phyloP scores from a whole-genome alignment of 2,329 filamentous ascomycete species.

The Exophiala sp. region DNA sequence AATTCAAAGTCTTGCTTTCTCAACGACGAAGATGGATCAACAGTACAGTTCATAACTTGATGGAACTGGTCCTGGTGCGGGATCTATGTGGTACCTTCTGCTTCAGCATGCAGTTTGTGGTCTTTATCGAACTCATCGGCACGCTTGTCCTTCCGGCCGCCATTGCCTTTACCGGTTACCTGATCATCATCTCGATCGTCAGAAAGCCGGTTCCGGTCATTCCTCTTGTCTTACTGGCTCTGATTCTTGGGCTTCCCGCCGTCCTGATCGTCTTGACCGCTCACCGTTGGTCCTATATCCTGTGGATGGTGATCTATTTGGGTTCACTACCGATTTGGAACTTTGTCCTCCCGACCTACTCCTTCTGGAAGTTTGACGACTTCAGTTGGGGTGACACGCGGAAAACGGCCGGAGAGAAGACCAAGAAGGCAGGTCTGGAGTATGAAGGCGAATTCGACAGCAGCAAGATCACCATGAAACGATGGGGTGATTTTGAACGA shows the following conservation, averaged over 20 bases:
- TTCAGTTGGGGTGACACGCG: slow-evolving; percentile 98
- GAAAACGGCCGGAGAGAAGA: slow-evolving; percentile 86
- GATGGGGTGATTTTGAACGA: slow-evolving; percentile 94
- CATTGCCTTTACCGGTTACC: slow-evolving; percentile 94
- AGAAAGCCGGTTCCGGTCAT: slow-evolving; percentile 73
- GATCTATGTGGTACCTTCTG: slow-evolving; percentile 98
- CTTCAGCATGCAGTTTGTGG: slow-evolving; percentile 99
- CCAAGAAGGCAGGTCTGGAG: slow-evolving; percentile 78
- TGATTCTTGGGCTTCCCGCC: slow-evolving; percentile 90
- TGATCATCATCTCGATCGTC: slow-evolving; percentile 82
- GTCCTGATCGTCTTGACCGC: slow-evolving; percentile 89
- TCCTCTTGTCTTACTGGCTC: slow-evolving; percentile 75
- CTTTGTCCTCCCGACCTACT: slow-evolving; percentile 86
- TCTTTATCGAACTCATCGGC: slow-evolving; percentile 90
- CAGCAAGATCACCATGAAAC: slow-evolving; percentile 98
- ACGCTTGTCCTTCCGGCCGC: slow-evolving; percentile 92
- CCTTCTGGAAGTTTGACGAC: slow-evolving; percentile 99
- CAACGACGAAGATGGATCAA: slow-evolving; percentile 98
- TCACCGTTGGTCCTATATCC: slow-evolving; percentile 82
- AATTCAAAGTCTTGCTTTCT: slow-evolving; percentile 85
- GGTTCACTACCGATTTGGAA: slow-evolving; percentile 94
- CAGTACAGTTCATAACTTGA: slow-evolving; percentile 96
- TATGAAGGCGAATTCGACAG: slow-evolving; percentile 95
- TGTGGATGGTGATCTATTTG: slow-evolving; percentile 97
- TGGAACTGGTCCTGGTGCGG: slow-evolving; percentile 91